phyloP scores from a whole-genome alignment of 176 grass and related monocot genomes.

The Panicum miliaceum region DNA sequence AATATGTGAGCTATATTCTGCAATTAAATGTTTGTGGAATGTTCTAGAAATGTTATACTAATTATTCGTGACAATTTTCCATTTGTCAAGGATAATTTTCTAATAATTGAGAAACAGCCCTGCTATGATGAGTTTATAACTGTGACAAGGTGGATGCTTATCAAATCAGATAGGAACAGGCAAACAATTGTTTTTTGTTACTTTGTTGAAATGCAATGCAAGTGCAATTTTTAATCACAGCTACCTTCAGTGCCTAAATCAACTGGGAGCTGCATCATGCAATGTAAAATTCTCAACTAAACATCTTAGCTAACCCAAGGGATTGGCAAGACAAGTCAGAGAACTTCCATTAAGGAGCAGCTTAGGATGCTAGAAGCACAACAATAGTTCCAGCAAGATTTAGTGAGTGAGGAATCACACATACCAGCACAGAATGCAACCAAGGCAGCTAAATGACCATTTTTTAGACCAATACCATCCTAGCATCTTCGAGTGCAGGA shows the following conservation, averaged over 20 bases:
- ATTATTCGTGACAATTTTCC: background rate
- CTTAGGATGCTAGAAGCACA: slow-evolving; percentile 9
- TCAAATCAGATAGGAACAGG: background rate
- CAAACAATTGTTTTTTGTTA: background rate
- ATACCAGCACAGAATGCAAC: slow-evolving; percentile 2
- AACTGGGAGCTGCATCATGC: background rate
- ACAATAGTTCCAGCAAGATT: slow-evolving; percentile 14
- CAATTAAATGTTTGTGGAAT: background rate
- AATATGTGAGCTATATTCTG: background rate
- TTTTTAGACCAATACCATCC: background rate
- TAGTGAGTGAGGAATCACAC: background rate
- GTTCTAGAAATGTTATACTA: background rate
- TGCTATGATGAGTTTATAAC: slow-evolving; percentile 9
- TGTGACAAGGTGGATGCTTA: background rate
- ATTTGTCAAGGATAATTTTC: background rate
- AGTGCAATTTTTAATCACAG: background rate
- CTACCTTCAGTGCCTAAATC: background rate
- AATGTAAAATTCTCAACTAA: background rate
- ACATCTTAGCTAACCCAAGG: slow-evolving; percentile 15
- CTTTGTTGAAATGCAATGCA: background rate
- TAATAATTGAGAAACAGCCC: background rate
- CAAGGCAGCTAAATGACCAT: background rate
- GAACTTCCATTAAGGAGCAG: slow-evolving; percentile 11
- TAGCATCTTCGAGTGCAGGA: slow-evolving; percentile 8
- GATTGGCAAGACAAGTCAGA: slow-evolving; percentile 13